Evolutionary conservation across 768 basidiomycete genomes (phyloP), one percentile per base, ranked within the genome.

Genomic region (Mycena sanguinolenta): DNA sequence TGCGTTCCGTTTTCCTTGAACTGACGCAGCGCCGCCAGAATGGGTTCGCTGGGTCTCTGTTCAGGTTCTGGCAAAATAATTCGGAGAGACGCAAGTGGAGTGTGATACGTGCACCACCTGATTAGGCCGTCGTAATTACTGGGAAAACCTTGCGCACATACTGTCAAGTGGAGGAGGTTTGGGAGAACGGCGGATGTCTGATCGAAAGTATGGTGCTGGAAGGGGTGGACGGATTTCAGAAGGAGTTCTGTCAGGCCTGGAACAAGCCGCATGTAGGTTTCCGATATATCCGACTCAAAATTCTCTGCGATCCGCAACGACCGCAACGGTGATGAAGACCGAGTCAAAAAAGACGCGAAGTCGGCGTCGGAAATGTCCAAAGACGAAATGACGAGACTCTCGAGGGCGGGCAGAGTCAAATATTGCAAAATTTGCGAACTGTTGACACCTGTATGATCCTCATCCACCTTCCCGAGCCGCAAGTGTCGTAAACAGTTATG

Each of bases 381-480:
- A 17, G 16, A 7, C 9, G 42, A 44, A 19, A 44, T 44, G 13
- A 7, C 2, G 17, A 67, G 66, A 14, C 12, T 49, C 57, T 62
- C 50, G 4, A 67, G 60, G 9, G 25, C 39, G 39, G 66, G 66
- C 16, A 62, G 17, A 4, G 67, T 58, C 23, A 69, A 27, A 53
- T 63, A 23, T 17, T 13, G 34, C 2, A 69, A 36, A 55, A 58
- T 17, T 19, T 7, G 23, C 23, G 53, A 13, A 17, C 7, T 58
- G 23, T 5, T 28, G 14, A n/a, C 25, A 5, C 10, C 14, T 27
- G 25, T 16, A 2, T 16, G 23, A 6, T n/a, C n/a, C n/a, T 23
- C n/a, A 5, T 4, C 19, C 27, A 57, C 65, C 8, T 13, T 12
- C 17, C 58, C 65, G 50, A 67, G 50, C n/a, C 65, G 65, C 30